Percentiles rank a stretch among this genome's conserved stretches.
Conservation (phyloP, 257 asterid species). For the Henckelia pumila region DNA sequence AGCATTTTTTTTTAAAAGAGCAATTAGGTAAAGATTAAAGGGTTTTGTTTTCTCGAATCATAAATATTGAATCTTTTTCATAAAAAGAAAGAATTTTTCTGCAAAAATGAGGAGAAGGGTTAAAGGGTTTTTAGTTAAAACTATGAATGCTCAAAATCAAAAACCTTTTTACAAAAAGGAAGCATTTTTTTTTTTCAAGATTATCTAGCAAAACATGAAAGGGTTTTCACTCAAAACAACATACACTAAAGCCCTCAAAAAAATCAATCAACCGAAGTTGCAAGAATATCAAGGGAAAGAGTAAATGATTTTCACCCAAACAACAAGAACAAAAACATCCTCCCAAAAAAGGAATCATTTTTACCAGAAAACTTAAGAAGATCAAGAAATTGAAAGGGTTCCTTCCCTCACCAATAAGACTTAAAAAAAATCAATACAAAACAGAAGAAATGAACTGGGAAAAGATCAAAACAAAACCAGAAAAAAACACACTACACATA, state of each 20-base stretch:
- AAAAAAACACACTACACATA: not conserved
- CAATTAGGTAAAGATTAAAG: not conserved
- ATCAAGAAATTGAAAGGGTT: not conserved
- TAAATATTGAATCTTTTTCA: not conserved
- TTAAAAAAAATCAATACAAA: not conserved
- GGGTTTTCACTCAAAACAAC: not conserved
- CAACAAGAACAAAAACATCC: not conserved
- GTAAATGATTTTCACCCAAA: not conserved
- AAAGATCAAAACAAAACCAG: not conserved
- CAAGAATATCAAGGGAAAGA: not conserved
- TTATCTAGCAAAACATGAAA: no score
- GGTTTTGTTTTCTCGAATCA: no score
- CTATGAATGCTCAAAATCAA: not conserved
- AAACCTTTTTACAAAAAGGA: not conserved
- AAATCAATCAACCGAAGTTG: no score
- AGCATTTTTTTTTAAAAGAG: not conserved
- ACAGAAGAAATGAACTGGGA: not conserved
- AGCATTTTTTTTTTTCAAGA: no score
- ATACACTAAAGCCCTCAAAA: not conserved
- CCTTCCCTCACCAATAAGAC: not conserved
- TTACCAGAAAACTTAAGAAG: not conserved
- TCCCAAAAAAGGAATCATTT: not conserved
- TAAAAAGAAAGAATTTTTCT: no score
- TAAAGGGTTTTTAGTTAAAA: not conserved
- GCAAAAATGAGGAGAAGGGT: not conserved